Conservation (phyloP, 805 yeast genomes). For the Candida maris region DNA sequence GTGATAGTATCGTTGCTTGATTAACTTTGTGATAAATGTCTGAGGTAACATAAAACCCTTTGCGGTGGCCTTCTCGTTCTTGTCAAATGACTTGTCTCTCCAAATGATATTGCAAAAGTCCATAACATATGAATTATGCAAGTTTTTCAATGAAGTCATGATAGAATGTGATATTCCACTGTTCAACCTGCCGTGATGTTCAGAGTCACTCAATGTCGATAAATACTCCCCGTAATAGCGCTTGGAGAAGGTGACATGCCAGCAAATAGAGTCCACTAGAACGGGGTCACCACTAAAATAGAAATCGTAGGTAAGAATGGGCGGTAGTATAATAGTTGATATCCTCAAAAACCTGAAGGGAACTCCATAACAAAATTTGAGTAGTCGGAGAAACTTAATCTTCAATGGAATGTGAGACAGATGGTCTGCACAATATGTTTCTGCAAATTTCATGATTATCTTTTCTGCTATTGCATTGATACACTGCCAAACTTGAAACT, state of each 20-base stretch:
- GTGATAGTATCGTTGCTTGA: constrained; percentile 23
- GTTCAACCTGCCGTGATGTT: constrained; percentile 13
- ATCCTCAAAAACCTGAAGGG: constrained; percentile 22
- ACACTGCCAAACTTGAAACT: constrained; percentile 12
- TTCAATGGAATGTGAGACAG: constrained; percentile 4
- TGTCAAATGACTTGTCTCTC: constrained; percentile 50
- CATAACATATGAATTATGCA: constrained; percentile 50
- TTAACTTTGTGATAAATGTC: constrained; percentile 31
- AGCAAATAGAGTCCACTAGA: constrained; percentile 43
- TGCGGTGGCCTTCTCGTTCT: constrained; percentile 31
- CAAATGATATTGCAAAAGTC: constrained; percentile 54
- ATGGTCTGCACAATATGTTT: constrained; percentile 9
- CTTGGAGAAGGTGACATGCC: constrained; percentile 43
- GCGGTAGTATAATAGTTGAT: constrained; percentile 35
- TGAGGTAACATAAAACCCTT: constrained; percentile 38
- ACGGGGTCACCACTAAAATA: constrained; percentile 42
- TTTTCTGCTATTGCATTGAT: constrained; percentile 15
- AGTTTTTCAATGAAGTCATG: constrained; percentile 23
- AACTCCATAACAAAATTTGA: constrained; percentile 15
- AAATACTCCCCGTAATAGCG: constrained; percentile 29
- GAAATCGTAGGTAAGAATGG: constrained; percentile 35
- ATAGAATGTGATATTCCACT: constrained; percentile 10
- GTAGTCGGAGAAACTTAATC: constrained; percentile 10
- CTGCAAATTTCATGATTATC: constrained; percentile 6
- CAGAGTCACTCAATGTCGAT: constrained; percentile 9